A percentile compares a stretch with the other conserved stretches of the same genome.
These are phyloP conservation scores for Calonectria pteridis DNA, from an alignment of 2,329 filamentous ascomycete species.

Conservation along the genomic window DNA sequence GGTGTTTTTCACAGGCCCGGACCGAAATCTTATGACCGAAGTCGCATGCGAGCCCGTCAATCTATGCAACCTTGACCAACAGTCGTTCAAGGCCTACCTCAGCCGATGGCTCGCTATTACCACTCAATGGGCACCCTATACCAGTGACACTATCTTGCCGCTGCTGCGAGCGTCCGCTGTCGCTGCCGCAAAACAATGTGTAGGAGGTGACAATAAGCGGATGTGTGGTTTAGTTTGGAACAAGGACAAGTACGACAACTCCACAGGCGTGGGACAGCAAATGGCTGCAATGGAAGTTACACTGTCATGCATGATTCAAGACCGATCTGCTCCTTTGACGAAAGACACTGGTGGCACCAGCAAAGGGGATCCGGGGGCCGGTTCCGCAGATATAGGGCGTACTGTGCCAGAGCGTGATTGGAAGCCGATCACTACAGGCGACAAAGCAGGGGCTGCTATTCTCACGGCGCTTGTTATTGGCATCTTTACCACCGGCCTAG, in stretches of 20 bases:
- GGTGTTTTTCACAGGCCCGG: constrained; percentile 66
- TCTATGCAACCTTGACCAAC: constrained; percentile 72
- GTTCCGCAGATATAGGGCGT: constrained; percentile 60
- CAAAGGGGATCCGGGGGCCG: constrained; percentile 59
- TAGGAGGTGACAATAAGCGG: constrained; percentile 66
- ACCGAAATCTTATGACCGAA: constrained; percentile 72
- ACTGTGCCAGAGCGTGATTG: constrained; percentile 45
- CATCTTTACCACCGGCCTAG: constrained; percentile 64
- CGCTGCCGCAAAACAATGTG: constrained; percentile 69
- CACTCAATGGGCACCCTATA: constrained; percentile 74
- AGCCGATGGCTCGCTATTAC: constrained; percentile 72
- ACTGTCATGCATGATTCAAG: constrained; percentile 69
- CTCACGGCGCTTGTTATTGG: constrained; percentile 69
- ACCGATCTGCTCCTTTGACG: constrained; percentile 58
- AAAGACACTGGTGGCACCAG: constrained; percentile 70
- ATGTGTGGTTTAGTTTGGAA: constrained; percentile 74
- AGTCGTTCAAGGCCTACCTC: constrained; percentile 74
- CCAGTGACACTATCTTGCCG: constrained; percentile 64
- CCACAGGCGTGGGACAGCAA: constrained; percentile 75
- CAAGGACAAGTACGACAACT: constrained; percentile 68
- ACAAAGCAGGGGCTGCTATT: constrained; percentile 77
- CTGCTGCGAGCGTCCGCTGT: constrained; percentile 67
- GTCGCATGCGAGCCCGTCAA: constrained; percentile 73
- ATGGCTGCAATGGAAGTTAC: constrained; percentile 78
- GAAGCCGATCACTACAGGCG: constrained; percentile 62